These are phyloP conservation scores for Cryptococcus sp. DNA, from an alignment of 1,284 basidiomycete genomes.

Conservation along the genomic window DNA sequence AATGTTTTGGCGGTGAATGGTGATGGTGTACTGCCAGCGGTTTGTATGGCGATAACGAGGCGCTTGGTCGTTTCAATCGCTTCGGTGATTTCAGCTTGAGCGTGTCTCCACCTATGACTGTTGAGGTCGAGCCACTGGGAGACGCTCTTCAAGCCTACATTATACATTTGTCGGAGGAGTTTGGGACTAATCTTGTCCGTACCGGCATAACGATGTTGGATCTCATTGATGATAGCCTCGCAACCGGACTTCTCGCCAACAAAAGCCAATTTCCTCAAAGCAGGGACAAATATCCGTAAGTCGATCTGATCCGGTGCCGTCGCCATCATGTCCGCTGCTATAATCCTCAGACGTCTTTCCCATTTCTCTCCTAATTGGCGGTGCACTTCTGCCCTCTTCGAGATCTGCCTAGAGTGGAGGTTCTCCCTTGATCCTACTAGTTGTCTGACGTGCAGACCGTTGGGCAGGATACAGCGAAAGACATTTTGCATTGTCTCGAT, in stretches of 20 bases:
- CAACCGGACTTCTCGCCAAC: conserved; percentile 17
- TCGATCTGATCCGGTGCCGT: conserved; percentile 5
- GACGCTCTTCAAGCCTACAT: conserved; percentile 8
- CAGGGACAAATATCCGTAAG: conserved; percentile 5
- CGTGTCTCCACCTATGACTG: conserved; percentile 7
- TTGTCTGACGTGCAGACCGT: conserved; percentile 1
- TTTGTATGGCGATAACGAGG: conserved; percentile 14
- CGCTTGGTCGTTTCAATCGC: conserved; percentile 4
- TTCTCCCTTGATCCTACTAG: background rate
- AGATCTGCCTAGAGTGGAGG: background rate
- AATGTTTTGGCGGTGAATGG: conserved; percentile 13
- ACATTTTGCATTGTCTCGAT: conserved; percentile 11
- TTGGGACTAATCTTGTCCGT: background rate
- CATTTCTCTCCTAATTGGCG: conserved; percentile 9
- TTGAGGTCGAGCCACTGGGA: conserved; percentile 15
- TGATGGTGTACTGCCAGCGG: conserved; percentile 5
- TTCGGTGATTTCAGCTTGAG: conserved; percentile 10
- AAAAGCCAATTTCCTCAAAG: conserved; percentile 11
- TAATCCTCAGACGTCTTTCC: conserved; percentile 14
- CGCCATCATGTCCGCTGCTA: conserved; percentile 15
- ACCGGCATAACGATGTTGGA: conserved; percentile 10
- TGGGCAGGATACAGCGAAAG: conserved; percentile 13
- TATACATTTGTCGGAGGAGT: conserved; percentile 11
- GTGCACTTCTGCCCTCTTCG: background rate
- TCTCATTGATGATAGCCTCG: conserved; percentile 16